A percentile compares a stretch with the other conserved stretches of the same genome.
These are phyloP conservation scores for Dentipellis sp. DNA, from an alignment of 768 basidiomycete species.

Conservation along the genomic window DNA sequence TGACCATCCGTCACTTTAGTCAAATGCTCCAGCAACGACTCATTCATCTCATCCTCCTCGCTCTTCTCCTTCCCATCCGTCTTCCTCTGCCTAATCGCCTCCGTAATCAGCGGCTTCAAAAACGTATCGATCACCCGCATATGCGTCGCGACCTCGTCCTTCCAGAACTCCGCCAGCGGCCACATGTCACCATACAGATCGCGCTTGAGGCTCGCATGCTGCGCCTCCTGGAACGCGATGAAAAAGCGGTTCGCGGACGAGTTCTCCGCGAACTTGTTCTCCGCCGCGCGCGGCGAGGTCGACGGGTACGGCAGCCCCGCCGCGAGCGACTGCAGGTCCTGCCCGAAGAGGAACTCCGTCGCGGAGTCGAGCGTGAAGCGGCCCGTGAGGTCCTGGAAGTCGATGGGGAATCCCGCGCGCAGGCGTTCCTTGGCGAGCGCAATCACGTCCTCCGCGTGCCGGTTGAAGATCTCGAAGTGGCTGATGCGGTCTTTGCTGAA, in stretches of 20 bases:
- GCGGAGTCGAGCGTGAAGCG: slow-evolving; percentile 62
- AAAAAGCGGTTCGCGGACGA: slow-evolving; percentile 6
- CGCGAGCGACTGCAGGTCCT: slow-evolving; percentile 42
- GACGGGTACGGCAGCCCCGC: slow-evolving; percentile 45
- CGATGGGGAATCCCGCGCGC: slow-evolving; percentile 40
- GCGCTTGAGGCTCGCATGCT: background rate
- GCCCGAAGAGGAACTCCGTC: slow-evolving; percentile 57
- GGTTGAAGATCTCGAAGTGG: slow-evolving; percentile 54
- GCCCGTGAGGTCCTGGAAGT: slow-evolving; percentile 56
- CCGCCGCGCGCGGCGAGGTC: slow-evolving; percentile 1
- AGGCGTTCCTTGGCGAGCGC: slow-evolving; percentile 37
- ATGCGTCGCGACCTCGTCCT: background rate
- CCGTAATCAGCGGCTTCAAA: slow-evolving; percentile 1
- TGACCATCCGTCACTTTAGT: slow-evolving; percentile 38
- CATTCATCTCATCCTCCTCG: slow-evolving; percentile 29
- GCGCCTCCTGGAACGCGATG: slow-evolving; percentile 3
- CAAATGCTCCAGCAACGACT: slow-evolving; percentile 48
- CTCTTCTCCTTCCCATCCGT: background rate
- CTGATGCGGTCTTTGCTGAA: slow-evolving; percentile 51
- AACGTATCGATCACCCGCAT: slow-evolving; percentile 2
- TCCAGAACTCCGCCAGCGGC: background rate
- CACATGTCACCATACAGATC: background rate
- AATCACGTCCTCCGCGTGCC: slow-evolving; percentile 38
- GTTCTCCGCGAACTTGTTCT: slow-evolving; percentile 16
- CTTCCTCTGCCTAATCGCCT: slow-evolving; percentile 9